Conservation (phyloP, 164 flowering plant genomes). For the Magnolia changhungtana region DNA sequence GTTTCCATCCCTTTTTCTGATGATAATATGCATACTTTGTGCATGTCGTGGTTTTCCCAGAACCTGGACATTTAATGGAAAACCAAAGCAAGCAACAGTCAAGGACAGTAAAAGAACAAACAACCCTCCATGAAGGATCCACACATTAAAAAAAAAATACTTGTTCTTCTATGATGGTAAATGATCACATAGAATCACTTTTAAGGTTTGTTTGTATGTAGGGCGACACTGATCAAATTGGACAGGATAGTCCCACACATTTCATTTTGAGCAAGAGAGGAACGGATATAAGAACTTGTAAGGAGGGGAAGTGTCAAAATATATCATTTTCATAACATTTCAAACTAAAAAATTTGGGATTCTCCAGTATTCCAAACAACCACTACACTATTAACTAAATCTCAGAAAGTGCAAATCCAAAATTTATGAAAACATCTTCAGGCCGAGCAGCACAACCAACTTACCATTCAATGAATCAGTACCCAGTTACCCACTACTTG, state of each 20-base stretch:
- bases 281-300: no score
- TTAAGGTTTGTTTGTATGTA: not conserved
- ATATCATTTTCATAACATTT: not conserved
- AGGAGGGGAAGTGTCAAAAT: not conserved
- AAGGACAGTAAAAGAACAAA: not conserved
- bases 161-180: not conserved
- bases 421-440: not conserved
- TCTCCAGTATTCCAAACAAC: not conserved
- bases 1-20: constrained; percentile 96
- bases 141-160: no score
- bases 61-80: constrained; percentile 44
- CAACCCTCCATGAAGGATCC: no score
- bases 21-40: constrained; percentile 91
- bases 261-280: not conserved
- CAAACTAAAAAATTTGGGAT: not conserved
- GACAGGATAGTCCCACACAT: not conserved
- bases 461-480: not conserved
- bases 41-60: constrained; percentile 94
- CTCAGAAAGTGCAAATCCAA: not conserved
- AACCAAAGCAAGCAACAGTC: not conserved
- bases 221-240: not conserved
- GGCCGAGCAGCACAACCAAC: not conserved
- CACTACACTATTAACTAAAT: not conserved
- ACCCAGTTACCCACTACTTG: not conserved
- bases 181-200: not conserved